Conservation (phyloP, 495 filamentous ascomycete species). For the Neurospora tetraspora region DNA sequence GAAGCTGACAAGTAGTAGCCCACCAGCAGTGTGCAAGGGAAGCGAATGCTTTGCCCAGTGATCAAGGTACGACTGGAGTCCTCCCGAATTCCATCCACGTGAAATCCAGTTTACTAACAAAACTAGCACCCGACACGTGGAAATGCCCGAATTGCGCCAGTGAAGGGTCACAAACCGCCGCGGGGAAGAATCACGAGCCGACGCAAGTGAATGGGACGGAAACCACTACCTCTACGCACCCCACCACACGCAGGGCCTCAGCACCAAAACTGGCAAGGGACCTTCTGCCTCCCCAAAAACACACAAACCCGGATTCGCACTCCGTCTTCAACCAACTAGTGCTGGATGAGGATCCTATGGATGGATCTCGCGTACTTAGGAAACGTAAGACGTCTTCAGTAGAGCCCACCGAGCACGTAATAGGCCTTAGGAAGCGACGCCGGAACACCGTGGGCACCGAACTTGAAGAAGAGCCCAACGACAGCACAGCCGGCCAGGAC, state of each 20-base stretch:
- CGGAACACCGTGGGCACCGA: constrained; percentile 22
- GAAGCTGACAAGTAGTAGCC: constrained; percentile 47
- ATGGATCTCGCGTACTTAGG: constrained; percentile 74
- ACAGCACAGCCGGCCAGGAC: constrained; percentile 19
- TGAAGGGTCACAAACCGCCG: constrained; percentile 39
- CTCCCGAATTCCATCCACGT: not conserved
- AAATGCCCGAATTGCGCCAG: constrained; percentile 67
- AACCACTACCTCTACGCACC: constrained; percentile 4
- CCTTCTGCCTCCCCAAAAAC: constrained; percentile 63
- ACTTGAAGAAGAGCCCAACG: constrained; percentile 18
- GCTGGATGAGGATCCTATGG: constrained; percentile 70
- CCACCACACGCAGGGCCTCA: constrained; percentile 31
- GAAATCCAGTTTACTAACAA: constrained; percentile 7
- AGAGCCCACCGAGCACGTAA: constrained; percentile 33
- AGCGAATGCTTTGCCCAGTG: constrained; percentile 52
- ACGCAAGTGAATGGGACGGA: constrained; percentile 12
- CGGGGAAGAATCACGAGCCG: constrained; percentile 29
- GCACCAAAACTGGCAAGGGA: constrained; percentile 56
- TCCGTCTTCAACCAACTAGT: constrained; percentile 77
- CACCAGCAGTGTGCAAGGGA: constrained; percentile 90
- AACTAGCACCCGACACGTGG: constrained; percentile 59
- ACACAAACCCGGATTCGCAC: constrained; percentile 66
- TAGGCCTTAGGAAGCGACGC: constrained; percentile 35
- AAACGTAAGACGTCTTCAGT: constrained; percentile 68
- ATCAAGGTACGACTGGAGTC: constrained; percentile 20